Evolutionary conservation across 2,329 filamentous ascomycete genomes (phyloP).

Genomic region (Neopestalotiopsis rosae): DNA sequence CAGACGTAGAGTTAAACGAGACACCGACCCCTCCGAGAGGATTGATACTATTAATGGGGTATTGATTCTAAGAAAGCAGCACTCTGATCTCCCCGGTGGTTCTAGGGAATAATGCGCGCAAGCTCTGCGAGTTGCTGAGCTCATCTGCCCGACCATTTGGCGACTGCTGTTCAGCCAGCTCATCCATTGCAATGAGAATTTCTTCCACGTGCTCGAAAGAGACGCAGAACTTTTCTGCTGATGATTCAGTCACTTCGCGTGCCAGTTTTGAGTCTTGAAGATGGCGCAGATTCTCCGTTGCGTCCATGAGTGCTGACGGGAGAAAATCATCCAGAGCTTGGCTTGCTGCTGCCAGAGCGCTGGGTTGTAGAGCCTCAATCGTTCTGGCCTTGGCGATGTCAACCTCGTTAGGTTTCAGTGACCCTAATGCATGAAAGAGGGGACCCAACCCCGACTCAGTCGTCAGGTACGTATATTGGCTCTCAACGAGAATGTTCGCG

Average conservation of each 20-base stretch:
- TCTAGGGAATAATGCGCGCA: constrained; percentile 58
- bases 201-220: constrained; percentile 74
- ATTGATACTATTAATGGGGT: not conserved
- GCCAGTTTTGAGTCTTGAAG: constrained; percentile 76
- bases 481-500: constrained; percentile 63
- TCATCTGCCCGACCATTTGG: constrained; percentile 24
- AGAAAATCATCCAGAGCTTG: constrained; percentile 88
- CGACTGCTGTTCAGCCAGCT: constrained; percentile 34
- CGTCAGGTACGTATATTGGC: constrained; percentile 76
- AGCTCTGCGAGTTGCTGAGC: constrained; percentile 35
- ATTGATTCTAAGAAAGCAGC: constrained; percentile 51
- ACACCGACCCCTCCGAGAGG: not conserved
- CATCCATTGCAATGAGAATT: constrained; percentile 51
- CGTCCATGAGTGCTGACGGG: constrained; percentile 91
- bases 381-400: constrained; percentile 60
- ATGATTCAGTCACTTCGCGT: constrained; percentile 79
- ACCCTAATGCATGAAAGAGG: constrained; percentile 64
- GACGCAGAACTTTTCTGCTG: constrained; percentile 81
- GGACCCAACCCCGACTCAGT: constrained; percentile 73
- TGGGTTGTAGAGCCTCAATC: constrained; percentile 63
- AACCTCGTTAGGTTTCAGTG: constrained; percentile 40
- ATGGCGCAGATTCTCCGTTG: constrained; percentile 77
- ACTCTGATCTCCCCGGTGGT: constrained; percentile 66
- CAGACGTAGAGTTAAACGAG: not conserved
- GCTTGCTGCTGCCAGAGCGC: constrained; percentile 68